Conservation (phyloP, 2,329 filamentous ascomycete species). For the Emergomyces pasteurianus region DNA sequence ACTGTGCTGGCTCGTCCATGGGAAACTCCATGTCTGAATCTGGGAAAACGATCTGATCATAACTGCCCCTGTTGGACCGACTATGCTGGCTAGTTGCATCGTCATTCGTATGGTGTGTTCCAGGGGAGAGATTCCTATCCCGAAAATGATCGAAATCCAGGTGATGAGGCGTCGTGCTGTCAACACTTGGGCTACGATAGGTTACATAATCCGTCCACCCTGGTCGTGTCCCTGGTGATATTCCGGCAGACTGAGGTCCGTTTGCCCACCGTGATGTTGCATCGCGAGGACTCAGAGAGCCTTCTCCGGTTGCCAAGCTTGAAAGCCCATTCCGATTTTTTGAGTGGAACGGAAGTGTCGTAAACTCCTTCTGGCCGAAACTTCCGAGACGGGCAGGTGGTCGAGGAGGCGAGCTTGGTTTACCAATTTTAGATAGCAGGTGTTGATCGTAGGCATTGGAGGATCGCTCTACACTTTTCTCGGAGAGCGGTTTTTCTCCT, state of each 20-base stretch:
- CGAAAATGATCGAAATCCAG: conserved; percentile 32
- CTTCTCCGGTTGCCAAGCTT: conserved; percentile 9
- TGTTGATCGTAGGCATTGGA: conserved; percentile 53
- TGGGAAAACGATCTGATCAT: conserved; percentile 47
- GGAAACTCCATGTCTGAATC: conserved; percentile 34
- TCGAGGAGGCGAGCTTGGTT: conserved; percentile 44
- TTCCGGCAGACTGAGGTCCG: conserved; percentile 25
- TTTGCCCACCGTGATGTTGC: conserved; percentile 22
- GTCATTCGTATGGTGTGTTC: conserved; percentile 23
- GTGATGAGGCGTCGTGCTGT: conserved; percentile 29
- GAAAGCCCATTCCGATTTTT: conserved; percentile 19
- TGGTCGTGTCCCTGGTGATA: conserved; percentile 30
- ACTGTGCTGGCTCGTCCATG: conserved; percentile 26
- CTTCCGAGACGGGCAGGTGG: conserved; percentile 24
- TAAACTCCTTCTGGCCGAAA: conserved; percentile 14
- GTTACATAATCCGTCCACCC: conserved; percentile 32
- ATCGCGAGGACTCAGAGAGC: conserved; percentile 10
- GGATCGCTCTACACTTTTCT: conserved; percentile 45
- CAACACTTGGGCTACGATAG: conserved; percentile 33
- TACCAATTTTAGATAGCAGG: conserved; percentile 50
- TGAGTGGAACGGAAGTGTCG: conserved; percentile 22
- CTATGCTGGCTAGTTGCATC: conserved; percentile 39
- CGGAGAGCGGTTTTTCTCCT: conserved; percentile 48
- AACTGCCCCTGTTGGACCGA: conserved; percentile 47
- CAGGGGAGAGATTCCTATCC: conserved; percentile 15